Evolutionary conservation across 1,284 basidiomycete genomes (phyloP).

Genomic region (Vanrija sp.): DNA sequence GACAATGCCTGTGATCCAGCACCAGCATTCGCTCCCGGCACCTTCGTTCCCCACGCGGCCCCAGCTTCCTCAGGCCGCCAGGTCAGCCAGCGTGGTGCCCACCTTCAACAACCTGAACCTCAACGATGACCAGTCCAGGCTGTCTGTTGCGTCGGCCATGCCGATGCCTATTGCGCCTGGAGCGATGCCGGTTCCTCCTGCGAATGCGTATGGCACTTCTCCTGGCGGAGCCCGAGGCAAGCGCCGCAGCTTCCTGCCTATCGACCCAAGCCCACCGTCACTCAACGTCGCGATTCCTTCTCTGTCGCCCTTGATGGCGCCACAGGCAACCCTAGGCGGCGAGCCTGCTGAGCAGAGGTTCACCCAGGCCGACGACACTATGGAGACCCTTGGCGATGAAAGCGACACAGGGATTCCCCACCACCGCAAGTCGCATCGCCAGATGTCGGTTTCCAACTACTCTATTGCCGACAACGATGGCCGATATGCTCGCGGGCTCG

Average conservation of each 20-base stretch:
- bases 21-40: conserved; percentile 33
- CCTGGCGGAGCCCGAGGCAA: conserved; percentile 45
- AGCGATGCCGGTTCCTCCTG: background rate
- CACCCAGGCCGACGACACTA: conserved; percentile 5
- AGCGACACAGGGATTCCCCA: conserved; percentile 10
- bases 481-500: conserved; percentile 57
- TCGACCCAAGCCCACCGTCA: conserved; percentile 56
- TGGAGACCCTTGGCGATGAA: conserved; percentile 18
- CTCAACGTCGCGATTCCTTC: conserved; percentile 56
- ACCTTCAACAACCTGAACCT: background rate
- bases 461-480: conserved; percentile 21
- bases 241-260: conserved; percentile 78
- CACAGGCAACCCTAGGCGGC: conserved; percentile 13
- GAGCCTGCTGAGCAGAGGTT: background rate
- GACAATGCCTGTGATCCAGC: conserved; percentile 32
- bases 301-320: conserved; percentile 58
- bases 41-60: conserved; percentile 8
- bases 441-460: conserved; percentile 15
- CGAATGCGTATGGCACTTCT: background rate
- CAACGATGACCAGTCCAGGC: background rate
- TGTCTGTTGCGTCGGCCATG: background rate
- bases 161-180: background rate
- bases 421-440: conserved; percentile 12
- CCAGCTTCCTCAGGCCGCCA: background rate
- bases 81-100: conserved; percentile 32